Conservation (phyloP, 2,329 filamentous ascomycete species). For the Tolypocladium ophioglossoides region DNA sequence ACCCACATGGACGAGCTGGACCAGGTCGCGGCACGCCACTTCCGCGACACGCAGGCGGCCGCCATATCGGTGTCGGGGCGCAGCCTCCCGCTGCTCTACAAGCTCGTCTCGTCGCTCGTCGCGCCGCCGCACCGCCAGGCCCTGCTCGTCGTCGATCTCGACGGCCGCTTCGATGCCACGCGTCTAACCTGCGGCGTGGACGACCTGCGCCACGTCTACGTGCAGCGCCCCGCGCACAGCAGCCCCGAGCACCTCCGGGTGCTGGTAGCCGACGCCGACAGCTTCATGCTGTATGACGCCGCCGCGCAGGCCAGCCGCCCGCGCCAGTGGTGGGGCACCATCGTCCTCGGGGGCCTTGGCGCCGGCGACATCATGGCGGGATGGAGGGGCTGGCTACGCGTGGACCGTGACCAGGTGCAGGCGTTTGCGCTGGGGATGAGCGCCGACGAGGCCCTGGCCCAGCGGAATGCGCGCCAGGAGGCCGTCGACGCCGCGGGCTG, state of each 20-base stretch:
- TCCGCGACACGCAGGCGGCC: constrained; percentile 34
- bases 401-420: constrained; percentile 31
- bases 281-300: constrained; percentile 39
- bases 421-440: constrained; percentile 28
- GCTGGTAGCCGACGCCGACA: constrained; percentile 28
- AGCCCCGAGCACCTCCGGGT: constrained; percentile 17
- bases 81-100: constrained; percentile 44
- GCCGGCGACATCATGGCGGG: constrained; percentile 20
- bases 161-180: constrained; percentile 43
- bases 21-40: constrained; percentile 33
- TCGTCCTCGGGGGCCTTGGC: constrained; percentile 29
- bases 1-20: constrained; percentile 35
- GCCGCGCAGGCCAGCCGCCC: constrained; percentile 27
- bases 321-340: constrained; percentile 47
- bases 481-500: constrained; percentile 33
- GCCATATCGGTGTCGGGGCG: constrained; percentile 41
- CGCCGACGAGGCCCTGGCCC: constrained; percentile 33
- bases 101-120: constrained; percentile 41
- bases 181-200: constrained; percentile 25
- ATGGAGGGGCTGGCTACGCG: constrained; percentile 41
- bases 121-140: constrained; percentile 34
- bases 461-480: constrained; percentile 26
- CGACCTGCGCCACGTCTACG: constrained; percentile 39
- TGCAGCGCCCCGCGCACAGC: constrained; percentile 30
- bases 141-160: constrained; percentile 44